A percentile compares a stretch with the other conserved stretches of the same genome.
phyloP scores from a whole-genome alignment of 176 grass and related monocot species.

The Raddia distichophylla region DNA sequence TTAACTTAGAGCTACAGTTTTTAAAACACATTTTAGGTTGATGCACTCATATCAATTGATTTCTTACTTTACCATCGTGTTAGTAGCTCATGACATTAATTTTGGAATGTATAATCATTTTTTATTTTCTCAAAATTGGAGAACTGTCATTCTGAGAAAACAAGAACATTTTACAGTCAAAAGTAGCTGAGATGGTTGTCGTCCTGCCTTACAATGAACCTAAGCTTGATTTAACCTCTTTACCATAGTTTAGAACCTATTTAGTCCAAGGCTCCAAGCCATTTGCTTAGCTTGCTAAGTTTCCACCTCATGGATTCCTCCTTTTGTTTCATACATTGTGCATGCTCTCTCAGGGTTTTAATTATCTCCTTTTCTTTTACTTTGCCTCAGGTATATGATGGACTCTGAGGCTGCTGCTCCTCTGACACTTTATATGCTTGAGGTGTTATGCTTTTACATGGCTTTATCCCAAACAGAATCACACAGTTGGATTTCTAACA shows the following conservation, averaged over 20 bases:
- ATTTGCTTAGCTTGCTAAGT: neutral
- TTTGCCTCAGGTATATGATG: conserved; percentile 88
- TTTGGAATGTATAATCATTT: conserved; percentile 1
- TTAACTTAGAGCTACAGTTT: neutral
- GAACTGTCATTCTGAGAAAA: neutral
- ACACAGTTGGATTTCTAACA: conserved; percentile 32
- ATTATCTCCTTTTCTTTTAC: conserved; percentile 36
- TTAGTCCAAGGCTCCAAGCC: neutral
- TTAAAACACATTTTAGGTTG: conserved; percentile 18
- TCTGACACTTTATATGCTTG: conserved; percentile 96
- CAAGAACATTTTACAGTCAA: neutral
- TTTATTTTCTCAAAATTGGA: neutral
- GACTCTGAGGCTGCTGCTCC: conserved; percentile 81
- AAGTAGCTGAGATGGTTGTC: neutral
- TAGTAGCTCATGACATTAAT: neutral
- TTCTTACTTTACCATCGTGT: neutral
- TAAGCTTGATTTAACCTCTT: neutral
- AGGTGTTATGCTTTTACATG: conserved; percentile 60
- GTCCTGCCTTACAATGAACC: neutral
- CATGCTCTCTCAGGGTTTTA: conserved; percentile 6
- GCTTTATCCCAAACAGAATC: conserved; percentile 16
- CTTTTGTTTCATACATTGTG: neutral
- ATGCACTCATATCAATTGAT: neutral
- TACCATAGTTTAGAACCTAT: neutral
- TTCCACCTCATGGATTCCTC: neutral